These are phyloP conservation scores for Cyclostephanos tholiformis DNA, from an alignment of 108 stramenopile species.

Conservation along the genomic window DNA sequence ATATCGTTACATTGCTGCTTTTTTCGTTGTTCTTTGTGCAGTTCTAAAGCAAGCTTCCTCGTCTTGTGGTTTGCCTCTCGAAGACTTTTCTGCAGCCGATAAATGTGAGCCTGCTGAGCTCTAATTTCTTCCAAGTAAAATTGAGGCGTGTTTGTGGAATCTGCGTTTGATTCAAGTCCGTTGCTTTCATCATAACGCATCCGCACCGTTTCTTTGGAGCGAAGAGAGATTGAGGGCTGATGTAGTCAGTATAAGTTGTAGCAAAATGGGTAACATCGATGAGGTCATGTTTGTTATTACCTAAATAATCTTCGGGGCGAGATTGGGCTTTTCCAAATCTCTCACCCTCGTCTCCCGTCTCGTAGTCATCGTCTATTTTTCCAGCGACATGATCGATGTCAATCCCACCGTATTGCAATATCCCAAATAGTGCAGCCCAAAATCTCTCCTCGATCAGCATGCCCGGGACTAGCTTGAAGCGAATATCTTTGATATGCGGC, in stretches of 20 bases:
- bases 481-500: conserved; percentile 41
- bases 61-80: conserved; percentile 44
- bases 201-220: not conserved
- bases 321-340: not conserved
- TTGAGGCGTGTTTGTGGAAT: conserved; percentile 20
- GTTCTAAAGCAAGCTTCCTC: conserved; percentile 37
- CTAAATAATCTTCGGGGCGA: not conserved
- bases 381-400: conserved; percentile 27
- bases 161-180: conserved; percentile 1
- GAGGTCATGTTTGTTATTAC: not conserved
- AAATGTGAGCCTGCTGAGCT: conserved; percentile 32
- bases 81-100: conserved; percentile 33
- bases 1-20: conserved; percentile 4
- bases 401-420: conserved; percentile 33
- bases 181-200: not conserved
- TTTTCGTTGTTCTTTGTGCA: conserved; percentile 48
- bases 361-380: conserved; percentile 32
- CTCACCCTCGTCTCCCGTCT: conserved; percentile 19
- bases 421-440: conserved; percentile 43
- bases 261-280: not conserved
- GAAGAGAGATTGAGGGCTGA: not conserved
- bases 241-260: not conserved
- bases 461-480: conserved; percentile 49
- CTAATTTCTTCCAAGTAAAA: conserved; percentile 36
- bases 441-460: conserved; percentile 39